Conservation (phyloP, 192 early-diverging fungal species). For the Coemansia interrupta region DNA sequence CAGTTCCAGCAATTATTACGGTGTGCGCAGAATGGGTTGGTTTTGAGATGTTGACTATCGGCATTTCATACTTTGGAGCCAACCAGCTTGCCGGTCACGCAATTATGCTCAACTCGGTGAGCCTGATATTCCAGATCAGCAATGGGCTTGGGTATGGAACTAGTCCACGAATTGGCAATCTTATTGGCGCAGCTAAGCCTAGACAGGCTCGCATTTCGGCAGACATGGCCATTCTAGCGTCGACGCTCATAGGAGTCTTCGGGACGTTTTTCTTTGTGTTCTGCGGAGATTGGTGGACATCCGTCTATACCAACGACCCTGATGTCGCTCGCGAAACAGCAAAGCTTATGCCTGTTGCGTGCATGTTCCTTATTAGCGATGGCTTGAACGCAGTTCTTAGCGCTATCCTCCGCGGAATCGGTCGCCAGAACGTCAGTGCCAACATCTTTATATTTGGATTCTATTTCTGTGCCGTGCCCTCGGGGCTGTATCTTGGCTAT, state of each 20-base stretch:
- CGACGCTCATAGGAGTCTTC: slow-evolving; percentile 50
- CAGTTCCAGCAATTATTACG: slow-evolving; percentile 73
- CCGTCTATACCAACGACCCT: slow-evolving; percentile 61
- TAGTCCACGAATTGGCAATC: slow-evolving; percentile 69
- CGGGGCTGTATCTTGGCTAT: slow-evolving; percentile 47
- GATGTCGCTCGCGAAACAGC: slow-evolving; percentile 47
- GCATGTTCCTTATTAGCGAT: slow-evolving; percentile 60
- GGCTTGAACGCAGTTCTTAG: slow-evolving; percentile 56
- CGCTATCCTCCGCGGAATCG: slow-evolving; percentile 46
- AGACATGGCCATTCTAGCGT: slow-evolving; percentile 49
- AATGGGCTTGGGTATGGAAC: slow-evolving; percentile 69
- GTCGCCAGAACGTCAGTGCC: slow-evolving; percentile 40
- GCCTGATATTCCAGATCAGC: slow-evolving; percentile 62
- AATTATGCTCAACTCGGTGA: slow-evolving; percentile 60
- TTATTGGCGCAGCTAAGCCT: slow-evolving; percentile 57
- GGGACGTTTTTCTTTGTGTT: slow-evolving; percentile 10
- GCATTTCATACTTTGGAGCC: slow-evolving; percentile 69
- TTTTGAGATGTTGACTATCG: slow-evolving; percentile 63
- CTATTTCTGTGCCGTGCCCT: slow-evolving; percentile 46
- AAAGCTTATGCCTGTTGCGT: slow-evolving; percentile 66
- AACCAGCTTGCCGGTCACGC: slow-evolving; percentile 72
- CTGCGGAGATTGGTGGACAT: slow-evolving; percentile 28
- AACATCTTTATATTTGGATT: slow-evolving; percentile 45
- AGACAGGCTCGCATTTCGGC: slow-evolving; percentile 58
- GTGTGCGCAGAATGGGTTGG: slow-evolving; percentile 76